Conservation (phyloP, 495 filamentous ascomycete species). For the Letharia columbiana region DNA sequence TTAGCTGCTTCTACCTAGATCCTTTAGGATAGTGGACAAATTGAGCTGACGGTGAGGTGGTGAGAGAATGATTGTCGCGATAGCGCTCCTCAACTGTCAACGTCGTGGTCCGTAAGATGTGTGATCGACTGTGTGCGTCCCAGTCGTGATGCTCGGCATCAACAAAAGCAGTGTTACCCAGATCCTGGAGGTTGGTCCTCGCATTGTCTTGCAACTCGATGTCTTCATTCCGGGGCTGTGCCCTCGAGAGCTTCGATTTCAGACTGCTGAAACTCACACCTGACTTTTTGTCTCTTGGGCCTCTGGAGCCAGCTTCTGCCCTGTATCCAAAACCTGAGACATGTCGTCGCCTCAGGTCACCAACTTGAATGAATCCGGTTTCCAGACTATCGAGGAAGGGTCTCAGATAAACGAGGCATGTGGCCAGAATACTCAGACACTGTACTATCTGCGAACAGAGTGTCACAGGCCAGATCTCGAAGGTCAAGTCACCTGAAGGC, state of each 20-base stretch:
- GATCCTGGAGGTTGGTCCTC: not conserved
- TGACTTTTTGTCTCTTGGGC: no score
- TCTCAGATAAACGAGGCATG: conserved; percentile 7
- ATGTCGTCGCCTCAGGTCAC: conserved; percentile 3
- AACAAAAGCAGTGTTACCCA: not conserved
- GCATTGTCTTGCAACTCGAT: conserved; percentile 4
- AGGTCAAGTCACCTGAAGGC: not conserved
- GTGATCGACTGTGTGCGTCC: not conserved
- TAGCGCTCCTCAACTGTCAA: not conserved
- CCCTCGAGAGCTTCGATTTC: no score
- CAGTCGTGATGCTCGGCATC: not conserved
- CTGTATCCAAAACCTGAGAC: conserved; percentile 4
- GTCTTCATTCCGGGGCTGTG: not conserved
- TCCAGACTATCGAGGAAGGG: conserved; percentile 12
- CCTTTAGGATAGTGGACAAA: no score
- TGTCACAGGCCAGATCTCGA: not conserved
- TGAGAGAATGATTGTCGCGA: no score
- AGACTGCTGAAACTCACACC: no score
- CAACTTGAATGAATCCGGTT: conserved; percentile 10
- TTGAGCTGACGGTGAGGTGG: no score
- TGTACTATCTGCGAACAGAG: not conserved
- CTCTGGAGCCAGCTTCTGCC: not conserved
- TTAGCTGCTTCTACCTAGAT: no score
- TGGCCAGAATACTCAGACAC: not conserved
- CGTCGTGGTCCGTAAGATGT: conserved; percentile 3